Percentiles rank a stretch among this genome's conserved stretches.
phyloP scores from a whole-genome alignment of 2,329 filamentous ascomycete species.

The Thermothelomyces thermophilus region DNA sequence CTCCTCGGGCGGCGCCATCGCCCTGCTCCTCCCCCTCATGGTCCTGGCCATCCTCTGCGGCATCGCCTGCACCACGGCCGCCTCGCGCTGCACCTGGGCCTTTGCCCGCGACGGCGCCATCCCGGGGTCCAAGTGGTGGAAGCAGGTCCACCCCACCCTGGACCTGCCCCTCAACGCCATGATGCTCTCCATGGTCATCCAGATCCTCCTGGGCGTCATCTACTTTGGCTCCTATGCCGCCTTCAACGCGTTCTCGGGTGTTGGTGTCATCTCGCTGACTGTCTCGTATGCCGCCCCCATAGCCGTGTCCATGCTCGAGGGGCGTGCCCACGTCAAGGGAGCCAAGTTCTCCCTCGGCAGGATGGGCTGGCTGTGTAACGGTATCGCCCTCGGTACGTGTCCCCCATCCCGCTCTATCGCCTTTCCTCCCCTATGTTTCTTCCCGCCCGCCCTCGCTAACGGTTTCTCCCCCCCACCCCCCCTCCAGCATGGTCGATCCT shows the following conservation, averaged over 20 bases:
- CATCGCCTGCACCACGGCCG: constrained; percentile 61
- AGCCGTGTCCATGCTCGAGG: constrained; percentile 53
- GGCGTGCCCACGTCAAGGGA: constrained; percentile 51
- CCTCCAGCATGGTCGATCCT: constrained; percentile 56
- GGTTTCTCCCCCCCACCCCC: too few species aligned
- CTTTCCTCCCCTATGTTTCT: neutral
- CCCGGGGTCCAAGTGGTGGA: constrained; percentile 56
- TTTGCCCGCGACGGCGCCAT: constrained; percentile 66
- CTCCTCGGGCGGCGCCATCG: constrained; percentile 54
- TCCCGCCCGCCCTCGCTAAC: too few species aligned
- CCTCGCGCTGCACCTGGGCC: constrained; percentile 62
- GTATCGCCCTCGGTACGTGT: constrained; percentile 55
- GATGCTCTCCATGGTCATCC: constrained; percentile 62
- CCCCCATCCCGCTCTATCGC: too few species aligned
- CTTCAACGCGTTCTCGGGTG: constrained; percentile 67
- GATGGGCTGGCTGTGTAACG: constrained; percentile 56
- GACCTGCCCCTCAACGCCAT: constrained; percentile 65
- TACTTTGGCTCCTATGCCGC: constrained; percentile 63
- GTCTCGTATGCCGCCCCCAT: constrained; percentile 63
- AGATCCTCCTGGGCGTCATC: constrained; percentile 58
- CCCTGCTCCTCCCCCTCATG: constrained; percentile 56
- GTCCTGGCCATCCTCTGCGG: constrained; percentile 62
- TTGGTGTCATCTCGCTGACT: constrained; percentile 64
- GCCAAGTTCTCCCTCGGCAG: constrained; percentile 56
- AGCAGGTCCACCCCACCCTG: constrained; percentile 52